phyloP scores from a whole-genome alignment of 495 filamentous ascomycete genomes.

The Cudoniella acicularis region DNA sequence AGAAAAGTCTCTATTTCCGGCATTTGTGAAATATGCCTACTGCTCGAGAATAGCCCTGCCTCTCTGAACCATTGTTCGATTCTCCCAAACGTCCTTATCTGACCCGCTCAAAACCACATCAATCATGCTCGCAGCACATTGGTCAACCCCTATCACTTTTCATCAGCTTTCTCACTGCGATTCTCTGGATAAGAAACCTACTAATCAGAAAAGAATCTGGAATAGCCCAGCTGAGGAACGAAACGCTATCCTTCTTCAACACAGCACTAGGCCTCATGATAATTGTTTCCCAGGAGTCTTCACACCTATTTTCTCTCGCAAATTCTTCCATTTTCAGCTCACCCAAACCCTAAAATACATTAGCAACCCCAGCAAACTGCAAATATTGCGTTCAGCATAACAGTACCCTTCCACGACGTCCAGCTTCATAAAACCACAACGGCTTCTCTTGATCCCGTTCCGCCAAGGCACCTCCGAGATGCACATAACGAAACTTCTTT shows the following conservation, averaged over 20 bases:
- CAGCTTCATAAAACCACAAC: conserved; percentile 39
- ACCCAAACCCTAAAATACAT: conserved; percentile 32
- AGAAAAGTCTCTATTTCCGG: no score
- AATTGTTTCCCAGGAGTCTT: conserved; percentile 21
- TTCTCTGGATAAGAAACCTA: background rate
- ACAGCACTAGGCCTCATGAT: conserved; percentile 35
- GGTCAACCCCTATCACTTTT: conserved; percentile 31
- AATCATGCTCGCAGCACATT: conserved; percentile 36
- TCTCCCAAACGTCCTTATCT: conserved; percentile 31
- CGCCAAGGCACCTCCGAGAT: conserved; percentile 41
- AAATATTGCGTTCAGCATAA: no score
- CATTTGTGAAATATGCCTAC: background rate
- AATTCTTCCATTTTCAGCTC: background rate
- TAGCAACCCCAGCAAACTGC: no score
- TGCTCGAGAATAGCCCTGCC: background rate
- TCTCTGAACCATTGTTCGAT: conserved; percentile 26
- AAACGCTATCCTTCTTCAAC: conserved; percentile 13
- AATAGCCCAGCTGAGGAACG: background rate
- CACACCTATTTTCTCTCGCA: background rate
- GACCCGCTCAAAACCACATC: conserved; percentile 34
- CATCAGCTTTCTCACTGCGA: conserved; percentile 11
- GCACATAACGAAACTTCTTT: conserved; percentile 46
- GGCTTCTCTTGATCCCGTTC: conserved; percentile 42
- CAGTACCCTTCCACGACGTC: conserved; percentile 31
- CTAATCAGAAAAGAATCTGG: background rate